These are phyloP conservation scores for Diaporthe citrichinensis DNA, from an alignment of 2,329 filamentous ascomycete species.

Conservation along the genomic window DNA sequence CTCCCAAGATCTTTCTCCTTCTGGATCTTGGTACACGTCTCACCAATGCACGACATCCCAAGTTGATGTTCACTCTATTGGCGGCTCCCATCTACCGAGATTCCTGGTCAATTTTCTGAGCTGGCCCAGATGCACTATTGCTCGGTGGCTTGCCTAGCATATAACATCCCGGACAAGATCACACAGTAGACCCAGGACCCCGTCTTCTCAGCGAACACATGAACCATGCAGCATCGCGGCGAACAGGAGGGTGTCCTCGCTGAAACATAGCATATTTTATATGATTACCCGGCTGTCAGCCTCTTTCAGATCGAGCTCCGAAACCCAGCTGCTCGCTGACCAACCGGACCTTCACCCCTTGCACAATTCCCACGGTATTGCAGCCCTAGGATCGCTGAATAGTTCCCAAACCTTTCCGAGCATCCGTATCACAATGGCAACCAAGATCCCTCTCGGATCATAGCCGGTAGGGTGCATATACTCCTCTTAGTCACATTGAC, in stretches of 20 bases:
- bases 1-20: slow-evolving; percentile 3
- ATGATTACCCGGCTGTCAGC: slow-evolving; percentile 14
- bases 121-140: not conserved
- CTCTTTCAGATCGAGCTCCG: not conserved
- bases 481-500: slow-evolving; percentile 34
- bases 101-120: not conserved
- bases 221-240: slow-evolving; percentile 26
- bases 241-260: slow-evolving; percentile 22
- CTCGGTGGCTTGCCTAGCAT: not conserved
- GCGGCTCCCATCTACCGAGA: slow-evolving; percentile 11
- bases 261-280: slow-evolving; percentile 31
- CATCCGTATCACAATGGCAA: slow-evolving; percentile 28
- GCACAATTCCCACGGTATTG: slow-evolving; percentile 4
- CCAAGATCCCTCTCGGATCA: slow-evolving; percentile 24
- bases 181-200: not conserved
- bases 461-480: slow-evolving; percentile 11
- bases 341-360: slow-evolving; percentile 6
- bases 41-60: slow-evolving; percentile 26
- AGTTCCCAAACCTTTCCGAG: slow-evolving; percentile 15
- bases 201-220: slow-evolving; percentile 4
- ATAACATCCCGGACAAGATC: slow-evolving; percentile 9
- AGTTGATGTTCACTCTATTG: slow-evolving; percentile 3
- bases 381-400: slow-evolving; percentile 5
- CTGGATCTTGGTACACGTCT: slow-evolving; percentile 20
- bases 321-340: not conserved